Conservation (phyloP, 805 yeast species). For the Yarrowia sp. region DNA sequence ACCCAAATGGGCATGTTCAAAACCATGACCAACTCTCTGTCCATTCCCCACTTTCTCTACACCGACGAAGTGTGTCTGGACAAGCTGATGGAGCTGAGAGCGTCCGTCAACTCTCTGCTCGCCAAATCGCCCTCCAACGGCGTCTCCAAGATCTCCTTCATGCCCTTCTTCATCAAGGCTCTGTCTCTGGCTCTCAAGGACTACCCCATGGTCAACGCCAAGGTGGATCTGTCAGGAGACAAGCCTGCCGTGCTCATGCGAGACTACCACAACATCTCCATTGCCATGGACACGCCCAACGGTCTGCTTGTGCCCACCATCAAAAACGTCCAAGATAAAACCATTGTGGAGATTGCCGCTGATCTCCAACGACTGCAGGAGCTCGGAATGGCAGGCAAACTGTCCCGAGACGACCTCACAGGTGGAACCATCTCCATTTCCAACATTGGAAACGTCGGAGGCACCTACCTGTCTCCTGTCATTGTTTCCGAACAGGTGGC, state of each 20-base stretch:
- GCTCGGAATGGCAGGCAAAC: slow-evolving; percentile 33
- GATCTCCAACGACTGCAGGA: slow-evolving; percentile 36
- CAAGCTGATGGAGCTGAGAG: slow-evolving; percentile 32
- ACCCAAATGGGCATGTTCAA: slow-evolving; percentile 38
- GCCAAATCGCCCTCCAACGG: neutral
- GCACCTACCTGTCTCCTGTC: slow-evolving; percentile 39
- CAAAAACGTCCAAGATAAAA: slow-evolving; percentile 33
- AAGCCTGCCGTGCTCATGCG: slow-evolving; percentile 33
- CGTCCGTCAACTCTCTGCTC: slow-evolving; percentile 31
- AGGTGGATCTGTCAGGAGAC: slow-evolving; percentile 29
- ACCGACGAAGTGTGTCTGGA: slow-evolving; percentile 38
- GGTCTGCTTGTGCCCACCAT: slow-evolving; percentile 39
- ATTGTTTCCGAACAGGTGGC: slow-evolving; percentile 38
- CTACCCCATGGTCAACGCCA: slow-evolving; percentile 36
- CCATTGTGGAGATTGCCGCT: slow-evolving; percentile 35
- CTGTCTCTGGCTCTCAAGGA: slow-evolving; percentile 35
- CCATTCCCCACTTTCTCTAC: slow-evolving; percentile 39
- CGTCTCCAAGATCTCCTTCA: slow-evolving; percentile 32
- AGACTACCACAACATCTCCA: slow-evolving; percentile 36
- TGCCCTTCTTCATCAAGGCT: slow-evolving; percentile 40
- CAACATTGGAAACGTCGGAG: slow-evolving; percentile 39
- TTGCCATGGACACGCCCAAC: slow-evolving; percentile 39
- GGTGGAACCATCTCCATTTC: slow-evolving; percentile 38
- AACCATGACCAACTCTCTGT: slow-evolving; percentile 36
- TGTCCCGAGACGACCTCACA: slow-evolving; percentile 33